Conservation (phyloP, 768 basidiomycete genomes). For the Stropharia rugosoannulata region DNA sequence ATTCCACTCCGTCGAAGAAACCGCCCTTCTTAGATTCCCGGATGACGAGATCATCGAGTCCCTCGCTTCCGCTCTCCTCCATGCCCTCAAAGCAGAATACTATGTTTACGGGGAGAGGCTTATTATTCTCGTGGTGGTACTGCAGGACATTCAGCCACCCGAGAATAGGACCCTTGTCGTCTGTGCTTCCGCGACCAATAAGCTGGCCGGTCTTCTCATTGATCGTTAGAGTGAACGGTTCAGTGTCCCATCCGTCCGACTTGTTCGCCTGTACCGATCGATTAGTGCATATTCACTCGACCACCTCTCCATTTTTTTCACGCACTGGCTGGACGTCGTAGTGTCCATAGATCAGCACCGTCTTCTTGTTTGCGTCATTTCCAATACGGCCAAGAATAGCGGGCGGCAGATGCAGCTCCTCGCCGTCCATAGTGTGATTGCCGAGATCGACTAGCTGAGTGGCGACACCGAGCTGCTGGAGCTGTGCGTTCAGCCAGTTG, state of each 20-base stretch:
- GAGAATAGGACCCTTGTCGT: constrained; percentile 89
- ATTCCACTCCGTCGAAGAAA: constrained; percentile 88
- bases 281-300: background rate
- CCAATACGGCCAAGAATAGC: constrained; percentile 83
- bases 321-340: constrained; percentile 91
- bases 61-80: constrained; percentile 94
- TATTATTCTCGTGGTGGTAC: constrained; percentile 66
- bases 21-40: constrained; percentile 69
- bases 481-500: constrained; percentile 71
- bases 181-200: constrained; percentile 84
- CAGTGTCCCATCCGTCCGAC: constrained; percentile 84
- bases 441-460: constrained; percentile 79
- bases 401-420: constrained; percentile 75
- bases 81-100: constrained; percentile 95
- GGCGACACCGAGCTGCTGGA: constrained; percentile 75
- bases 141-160: constrained; percentile 92
- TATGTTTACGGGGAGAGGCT: constrained; percentile 85
- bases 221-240: constrained; percentile 74
- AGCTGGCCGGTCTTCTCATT: constrained; percentile 50
- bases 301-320: background rate
- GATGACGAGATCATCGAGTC: constrained; percentile 83
- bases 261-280: constrained; percentile 33
- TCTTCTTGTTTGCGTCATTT: constrained; percentile 87
- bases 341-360: constrained; percentile 90
- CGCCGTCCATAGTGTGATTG: constrained; percentile 62